Conservation (phyloP, 768 basidiomycete genomes). For the Pisolithus sp. region DNA sequence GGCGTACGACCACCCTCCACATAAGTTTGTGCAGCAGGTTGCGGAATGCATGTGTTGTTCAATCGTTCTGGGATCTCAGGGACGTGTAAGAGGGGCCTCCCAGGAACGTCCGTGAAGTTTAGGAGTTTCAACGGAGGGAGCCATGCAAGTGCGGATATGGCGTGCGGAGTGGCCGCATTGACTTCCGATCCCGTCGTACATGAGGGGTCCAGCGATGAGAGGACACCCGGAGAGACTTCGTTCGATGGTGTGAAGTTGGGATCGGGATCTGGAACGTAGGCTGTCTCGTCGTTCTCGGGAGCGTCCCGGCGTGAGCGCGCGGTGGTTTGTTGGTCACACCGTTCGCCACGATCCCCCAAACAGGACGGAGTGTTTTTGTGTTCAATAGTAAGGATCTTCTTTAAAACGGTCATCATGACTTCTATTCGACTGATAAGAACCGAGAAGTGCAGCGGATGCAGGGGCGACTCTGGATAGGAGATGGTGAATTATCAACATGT, state of each 20-base stretch:
- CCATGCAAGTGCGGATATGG: not conserved
- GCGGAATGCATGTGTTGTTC: not conserved
- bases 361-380: not conserved
- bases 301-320: too few relatives aligned
- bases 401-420: too few relatives aligned
- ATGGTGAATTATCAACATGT: slow-evolving; percentile 1
- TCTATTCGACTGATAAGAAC: too few relatives aligned
- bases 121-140: not conserved
- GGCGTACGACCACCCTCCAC: slow-evolving; percentile 35
- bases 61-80: not conserved
- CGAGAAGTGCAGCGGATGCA: not conserved
- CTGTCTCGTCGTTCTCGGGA: not conserved
- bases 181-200: not conserved
- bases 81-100: too few relatives aligned
- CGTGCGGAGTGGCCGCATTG: not conserved
- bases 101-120: not conserved
- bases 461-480: not conserved
- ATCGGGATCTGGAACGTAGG: not conserved
- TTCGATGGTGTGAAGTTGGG: not conserved
- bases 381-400: too few relatives aligned
- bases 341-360: not conserved
- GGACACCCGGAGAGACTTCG: slow-evolving; percentile 18
- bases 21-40: slow-evolving; percentile 6
- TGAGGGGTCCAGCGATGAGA: not conserved
- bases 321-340: not conserved